phyloP scores from a whole-genome alignment of 2,329 filamentous ascomycete species.

The Rhynchosporium agropyri region DNA sequence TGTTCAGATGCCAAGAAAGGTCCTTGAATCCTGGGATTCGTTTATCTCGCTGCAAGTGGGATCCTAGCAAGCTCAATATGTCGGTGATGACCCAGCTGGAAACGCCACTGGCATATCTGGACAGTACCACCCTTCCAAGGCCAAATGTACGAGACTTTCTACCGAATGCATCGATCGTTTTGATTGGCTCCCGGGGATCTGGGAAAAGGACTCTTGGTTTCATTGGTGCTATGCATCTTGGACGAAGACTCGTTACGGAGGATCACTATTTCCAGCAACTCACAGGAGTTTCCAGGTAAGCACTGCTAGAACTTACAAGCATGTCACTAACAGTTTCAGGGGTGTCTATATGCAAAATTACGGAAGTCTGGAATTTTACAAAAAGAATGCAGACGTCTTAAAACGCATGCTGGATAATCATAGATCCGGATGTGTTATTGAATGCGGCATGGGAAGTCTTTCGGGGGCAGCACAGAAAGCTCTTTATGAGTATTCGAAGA shows the following conservation, averaged over 20 bases:
- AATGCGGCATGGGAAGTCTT: conserved; percentile 66
- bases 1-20: too few relatives aligned
- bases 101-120: conserved; percentile 26
- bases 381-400: conserved; percentile 64
- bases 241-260: conserved; percentile 68
- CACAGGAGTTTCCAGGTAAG: conserved; percentile 51
- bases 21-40: too few relatives aligned
- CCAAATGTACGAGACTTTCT: conserved; percentile 36
- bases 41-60: background rate
- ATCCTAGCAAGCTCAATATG: conserved; percentile 26
- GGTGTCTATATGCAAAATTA: conserved; percentile 64
- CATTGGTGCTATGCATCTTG: conserved; percentile 72
- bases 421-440: conserved; percentile 64
- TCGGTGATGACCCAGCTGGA: conserved; percentile 37
- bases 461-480: conserved; percentile 49
- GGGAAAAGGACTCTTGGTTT: conserved; percentile 77
- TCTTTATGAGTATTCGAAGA: conserved; percentile 62
- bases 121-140: conserved; percentile 25
- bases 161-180: conserved; percentile 67
- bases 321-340: conserved; percentile 46
- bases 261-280: conserved; percentile 68
- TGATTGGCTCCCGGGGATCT: conserved; percentile 72
- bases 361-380: conserved; percentile 63
- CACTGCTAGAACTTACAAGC: background rate
- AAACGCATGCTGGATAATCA: conserved; percentile 61